These are phyloP conservation scores for Smallanthus sonchifolius DNA, from an alignment of 129 eudicot species.

Conservation along the genomic window DNA sequence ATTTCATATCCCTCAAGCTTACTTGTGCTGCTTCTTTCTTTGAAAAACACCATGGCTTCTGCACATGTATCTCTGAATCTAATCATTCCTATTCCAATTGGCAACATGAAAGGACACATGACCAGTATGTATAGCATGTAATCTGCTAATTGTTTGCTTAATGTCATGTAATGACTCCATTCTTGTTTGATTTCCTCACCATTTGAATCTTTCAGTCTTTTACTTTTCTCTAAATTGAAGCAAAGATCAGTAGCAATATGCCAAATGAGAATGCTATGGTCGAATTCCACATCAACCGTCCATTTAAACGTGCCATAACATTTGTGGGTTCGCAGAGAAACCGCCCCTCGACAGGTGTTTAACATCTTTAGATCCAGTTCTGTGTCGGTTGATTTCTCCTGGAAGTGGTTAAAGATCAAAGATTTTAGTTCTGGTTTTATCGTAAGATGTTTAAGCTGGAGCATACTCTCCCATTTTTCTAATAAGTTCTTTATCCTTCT, in stretches of 20 bases:
- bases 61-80: constrained; percentile 44
- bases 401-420: constrained; percentile 27
- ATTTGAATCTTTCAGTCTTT: background rate
- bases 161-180: constrained; percentile 16
- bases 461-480: constrained; percentile 16
- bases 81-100: constrained; percentile 52
- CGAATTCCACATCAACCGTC: constrained; percentile 29
- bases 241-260: constrained; percentile 38
- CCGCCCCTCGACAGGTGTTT: constrained; percentile 24
- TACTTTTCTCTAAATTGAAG: background rate
- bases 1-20: constrained; percentile 24
- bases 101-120: constrained; percentile 50
- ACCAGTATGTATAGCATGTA: constrained; percentile 49
- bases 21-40: constrained; percentile 17
- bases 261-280: constrained; percentile 38
- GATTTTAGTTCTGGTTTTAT: constrained; percentile 25
- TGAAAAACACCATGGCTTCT: constrained; percentile 38
- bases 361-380: constrained; percentile 2
- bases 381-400: constrained; percentile 12
- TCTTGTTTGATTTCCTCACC: constrained; percentile 10
- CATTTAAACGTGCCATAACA: constrained; percentile 21
- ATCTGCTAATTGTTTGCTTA: constrained; percentile 32
- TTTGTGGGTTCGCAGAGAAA: constrained; percentile 10
- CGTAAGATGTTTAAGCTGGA: constrained; percentile 11
- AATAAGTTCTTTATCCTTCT: constrained; percentile 14